These are phyloP conservation scores for Monosporozyma siamensis DNA, from an alignment of 805 yeast genomes.

Conservation along the genomic window DNA sequence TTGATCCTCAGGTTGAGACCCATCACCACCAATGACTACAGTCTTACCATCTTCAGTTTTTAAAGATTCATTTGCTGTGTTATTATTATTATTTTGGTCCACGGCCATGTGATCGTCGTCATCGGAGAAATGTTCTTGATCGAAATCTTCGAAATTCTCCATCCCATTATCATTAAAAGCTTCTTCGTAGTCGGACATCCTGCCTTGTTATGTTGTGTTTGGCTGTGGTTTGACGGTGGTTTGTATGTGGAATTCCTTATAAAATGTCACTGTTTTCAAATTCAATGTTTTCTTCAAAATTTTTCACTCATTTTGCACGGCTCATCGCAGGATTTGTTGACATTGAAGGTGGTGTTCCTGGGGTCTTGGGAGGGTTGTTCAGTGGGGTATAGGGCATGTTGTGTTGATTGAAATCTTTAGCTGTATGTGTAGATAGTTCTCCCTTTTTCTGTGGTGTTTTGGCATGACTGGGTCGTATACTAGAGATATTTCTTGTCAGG, in stretches of 20 bases:
- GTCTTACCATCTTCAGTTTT: constrained; percentile 1
- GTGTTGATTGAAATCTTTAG: no score
- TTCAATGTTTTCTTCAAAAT: no score
- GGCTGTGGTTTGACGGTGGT: background rate
- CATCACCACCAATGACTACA: constrained; percentile 13
- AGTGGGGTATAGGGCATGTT: no score
- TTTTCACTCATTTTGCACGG: no score
- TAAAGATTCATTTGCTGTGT: constrained; percentile 19
- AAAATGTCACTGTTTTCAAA: no score
- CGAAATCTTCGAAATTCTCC: constrained; percentile 71
- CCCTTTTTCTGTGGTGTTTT: no score
- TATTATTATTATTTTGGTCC: constrained; percentile 26
- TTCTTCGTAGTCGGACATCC: constrained; percentile 50
- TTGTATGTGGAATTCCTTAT: background rate
- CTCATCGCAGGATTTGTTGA: background rate
- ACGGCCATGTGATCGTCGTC: constrained; percentile 39
- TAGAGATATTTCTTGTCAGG: no score
- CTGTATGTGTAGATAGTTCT: no score
- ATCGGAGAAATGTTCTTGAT: constrained; percentile 76
- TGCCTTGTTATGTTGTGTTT: background rate
- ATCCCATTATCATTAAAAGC: constrained; percentile 54
- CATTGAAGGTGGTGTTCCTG: no score
- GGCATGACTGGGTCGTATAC: no score
- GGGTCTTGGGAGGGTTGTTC: no score
- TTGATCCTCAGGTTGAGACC: constrained; percentile 60